These are phyloP conservation scores for Parietaria judaica DNA, from an alignment of 306 rosid species.

Conservation along the genomic window DNA sequence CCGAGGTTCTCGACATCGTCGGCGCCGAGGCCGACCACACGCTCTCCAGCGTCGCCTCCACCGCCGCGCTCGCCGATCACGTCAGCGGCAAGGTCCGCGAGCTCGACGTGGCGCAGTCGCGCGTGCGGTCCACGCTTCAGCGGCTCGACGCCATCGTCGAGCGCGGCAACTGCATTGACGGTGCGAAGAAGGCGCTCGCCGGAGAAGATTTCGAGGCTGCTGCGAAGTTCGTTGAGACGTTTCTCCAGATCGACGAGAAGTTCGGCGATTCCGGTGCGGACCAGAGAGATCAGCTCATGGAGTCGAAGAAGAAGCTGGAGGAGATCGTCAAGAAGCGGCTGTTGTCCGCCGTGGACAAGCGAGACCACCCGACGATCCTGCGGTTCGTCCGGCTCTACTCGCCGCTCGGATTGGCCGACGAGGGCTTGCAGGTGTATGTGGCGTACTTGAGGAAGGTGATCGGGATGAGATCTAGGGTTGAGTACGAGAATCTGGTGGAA, in stretches of 20 bases:
- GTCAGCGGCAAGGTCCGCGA: conserved; percentile 74
- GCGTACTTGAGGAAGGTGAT: conserved; percentile 81
- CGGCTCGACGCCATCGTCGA: conserved; percentile 83
- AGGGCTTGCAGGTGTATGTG: conserved; percentile 87
- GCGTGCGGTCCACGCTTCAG: conserved; percentile 63
- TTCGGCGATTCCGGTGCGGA: conserved; percentile 64
- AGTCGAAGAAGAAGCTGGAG: conserved; percentile 59
- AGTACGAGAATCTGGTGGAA: conserved; percentile 72
- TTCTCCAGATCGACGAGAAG: conserved; percentile 62
- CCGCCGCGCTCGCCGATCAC: conserved; percentile 46
- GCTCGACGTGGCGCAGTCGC: conserved; percentile 87
- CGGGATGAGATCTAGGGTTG: conserved; percentile 78
- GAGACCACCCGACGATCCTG: conserved; percentile 55
- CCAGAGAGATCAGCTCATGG: conserved; percentile 60
- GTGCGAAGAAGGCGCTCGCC: conserved; percentile 54
- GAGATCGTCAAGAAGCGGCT: conserved; percentile 74
- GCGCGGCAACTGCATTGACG: conserved; percentile 67
- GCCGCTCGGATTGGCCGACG: conserved; percentile 79
- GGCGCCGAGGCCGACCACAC: conserved; percentile 54
- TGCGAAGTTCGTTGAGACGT: conserved; percentile 47
- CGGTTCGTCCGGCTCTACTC: conserved; percentile 56
- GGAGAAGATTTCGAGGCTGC: conserved; percentile 66
- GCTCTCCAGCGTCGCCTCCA: conserved; percentile 38
- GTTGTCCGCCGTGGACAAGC: conserved; percentile 59
- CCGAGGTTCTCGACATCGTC: conserved; percentile 65